Conservation (phyloP, 2,329 filamentous ascomycete genomes). For the Coleophoma cylindrospora region DNA sequence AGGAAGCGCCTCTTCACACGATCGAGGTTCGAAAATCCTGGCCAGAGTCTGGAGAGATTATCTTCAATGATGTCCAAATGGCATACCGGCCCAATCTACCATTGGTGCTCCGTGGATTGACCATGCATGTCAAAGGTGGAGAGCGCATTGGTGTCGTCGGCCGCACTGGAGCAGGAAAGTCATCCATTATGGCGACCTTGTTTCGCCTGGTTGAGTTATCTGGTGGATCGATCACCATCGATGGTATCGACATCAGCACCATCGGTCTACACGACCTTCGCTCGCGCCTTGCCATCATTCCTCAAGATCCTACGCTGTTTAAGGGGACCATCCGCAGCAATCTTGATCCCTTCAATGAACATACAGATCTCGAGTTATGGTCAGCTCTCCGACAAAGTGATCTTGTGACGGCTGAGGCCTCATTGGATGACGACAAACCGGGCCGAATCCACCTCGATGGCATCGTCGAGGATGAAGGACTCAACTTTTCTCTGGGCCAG, state of each 20-base stretch:
- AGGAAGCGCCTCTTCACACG: conserved; percentile 71
- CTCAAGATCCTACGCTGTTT: conserved; percentile 81
- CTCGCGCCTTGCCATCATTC: conserved; percentile 75
- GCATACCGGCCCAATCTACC: conserved; percentile 69
- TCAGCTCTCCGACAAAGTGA: conserved; percentile 72
- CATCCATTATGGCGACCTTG: conserved; percentile 75
- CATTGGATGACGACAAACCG: conserved; percentile 29
- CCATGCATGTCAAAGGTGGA: conserved; percentile 67
- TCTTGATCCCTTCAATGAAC: conserved; percentile 75
- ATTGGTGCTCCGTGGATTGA: conserved; percentile 65
- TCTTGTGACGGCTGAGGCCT: conserved; percentile 50
- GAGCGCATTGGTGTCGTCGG: conserved; percentile 80
- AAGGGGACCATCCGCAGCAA: conserved; percentile 75
- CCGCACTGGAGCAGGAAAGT: conserved; percentile 78
- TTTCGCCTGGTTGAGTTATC: conserved; percentile 71
- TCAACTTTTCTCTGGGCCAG: conserved; percentile 94
- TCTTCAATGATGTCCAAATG: conserved; percentile 74
- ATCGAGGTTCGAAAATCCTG: conserved; percentile 42
- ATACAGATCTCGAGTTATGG: conserved; percentile 75
- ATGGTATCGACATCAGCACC: conserved; percentile 65
- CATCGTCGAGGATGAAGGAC: conserved; percentile 84
- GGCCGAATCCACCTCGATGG: conserved; percentile 76
- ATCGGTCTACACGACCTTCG: conserved; percentile 72
- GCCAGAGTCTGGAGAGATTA: conserved; percentile 82
- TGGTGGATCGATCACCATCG: conserved; percentile 57